Evolutionary conservation across 306 rosid species (phyloP).

Genomic region (Fragaria ananassa): DNA sequence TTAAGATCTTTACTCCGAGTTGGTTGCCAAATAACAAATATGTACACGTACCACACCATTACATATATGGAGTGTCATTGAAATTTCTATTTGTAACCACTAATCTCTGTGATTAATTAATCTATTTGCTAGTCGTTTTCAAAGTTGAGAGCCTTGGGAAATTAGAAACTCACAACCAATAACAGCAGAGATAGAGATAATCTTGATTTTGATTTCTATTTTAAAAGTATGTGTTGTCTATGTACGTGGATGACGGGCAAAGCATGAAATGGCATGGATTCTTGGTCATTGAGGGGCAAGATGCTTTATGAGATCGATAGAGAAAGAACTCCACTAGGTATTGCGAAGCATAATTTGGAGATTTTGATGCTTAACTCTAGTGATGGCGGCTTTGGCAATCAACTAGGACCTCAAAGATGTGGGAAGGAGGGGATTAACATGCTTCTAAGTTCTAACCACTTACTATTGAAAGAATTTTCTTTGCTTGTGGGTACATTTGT

Average conservation of each 20-base stretch:
- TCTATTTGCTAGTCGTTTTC: neutral
- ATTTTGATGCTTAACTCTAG: neutral
- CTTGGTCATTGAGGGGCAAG: neutral
- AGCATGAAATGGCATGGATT: neutral
- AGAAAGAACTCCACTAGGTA: neutral
- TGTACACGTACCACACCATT: neutral
- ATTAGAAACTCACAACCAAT: neutral
- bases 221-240: neutral
- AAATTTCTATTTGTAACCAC: neutral
- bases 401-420: neutral
- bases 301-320: neutral
- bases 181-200: constrained; percentile 1
- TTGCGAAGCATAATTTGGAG: neutral
- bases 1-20: neutral
- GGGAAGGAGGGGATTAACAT: neutral
- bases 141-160: neutral
- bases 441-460: neutral
- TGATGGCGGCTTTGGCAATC: neutral
- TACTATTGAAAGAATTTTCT: neutral
- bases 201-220: neutral
- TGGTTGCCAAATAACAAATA: constrained; percentile 1
- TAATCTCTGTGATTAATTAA: neutral
- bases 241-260: neutral
- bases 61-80: neutral
- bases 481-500: neutral